Conservation (phyloP, 768 basidiomycete genomes). For the Saitozyma podzolica region DNA sequence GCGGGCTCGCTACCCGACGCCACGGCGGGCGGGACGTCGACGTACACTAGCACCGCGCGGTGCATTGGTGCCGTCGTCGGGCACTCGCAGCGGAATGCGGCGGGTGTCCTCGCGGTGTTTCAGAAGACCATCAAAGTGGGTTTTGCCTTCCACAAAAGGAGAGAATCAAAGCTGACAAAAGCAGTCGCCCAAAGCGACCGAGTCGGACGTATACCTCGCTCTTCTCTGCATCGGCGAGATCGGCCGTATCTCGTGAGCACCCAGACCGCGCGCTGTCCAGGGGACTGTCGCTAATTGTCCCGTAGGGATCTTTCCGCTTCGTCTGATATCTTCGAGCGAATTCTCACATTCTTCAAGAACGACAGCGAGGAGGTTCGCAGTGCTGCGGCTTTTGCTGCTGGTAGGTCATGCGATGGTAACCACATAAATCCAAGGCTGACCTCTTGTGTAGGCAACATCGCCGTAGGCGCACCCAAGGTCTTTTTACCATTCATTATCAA, state of each 20-base stretch:
- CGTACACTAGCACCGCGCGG: slow-evolving; percentile 69
- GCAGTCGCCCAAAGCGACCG: slow-evolving; percentile 56
- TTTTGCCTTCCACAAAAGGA: background rate
- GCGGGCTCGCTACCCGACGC: slow-evolving; percentile 52
- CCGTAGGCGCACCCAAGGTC: slow-evolving; percentile 83
- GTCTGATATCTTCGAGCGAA: slow-evolving; percentile 70
- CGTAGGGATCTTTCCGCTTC: slow-evolving; percentile 84
- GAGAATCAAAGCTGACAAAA: slow-evolving; percentile 43
- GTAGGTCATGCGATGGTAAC: slow-evolving; percentile 54
- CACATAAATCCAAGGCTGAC: background rate
- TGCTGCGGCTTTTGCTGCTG: slow-evolving; percentile 91
- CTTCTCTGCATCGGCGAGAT: slow-evolving; percentile 89
- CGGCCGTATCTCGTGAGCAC: slow-evolving; percentile 77
- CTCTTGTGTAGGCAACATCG: slow-evolving; percentile 73
- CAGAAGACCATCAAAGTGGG: slow-evolving; percentile 74
- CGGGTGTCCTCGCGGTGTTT: slow-evolving; percentile 81
- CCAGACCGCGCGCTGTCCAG: background rate
- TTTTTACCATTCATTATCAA: slow-evolving; percentile 84
- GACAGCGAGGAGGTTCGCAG: slow-evolving; percentile 83
- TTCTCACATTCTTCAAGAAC: slow-evolving; percentile 71
- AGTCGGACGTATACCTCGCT: slow-evolving; percentile 73
- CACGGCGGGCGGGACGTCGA: slow-evolving; percentile 42
- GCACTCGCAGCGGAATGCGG: slow-evolving; percentile 68
- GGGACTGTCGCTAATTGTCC: background rate
- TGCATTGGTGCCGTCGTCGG: slow-evolving; percentile 81